Percentiles rank a stretch among this genome's conserved stretches.
phyloP scores from a whole-genome alignment of 2,329 filamentous ascomycete genomes.

The Scedosporium dehoogii region DNA sequence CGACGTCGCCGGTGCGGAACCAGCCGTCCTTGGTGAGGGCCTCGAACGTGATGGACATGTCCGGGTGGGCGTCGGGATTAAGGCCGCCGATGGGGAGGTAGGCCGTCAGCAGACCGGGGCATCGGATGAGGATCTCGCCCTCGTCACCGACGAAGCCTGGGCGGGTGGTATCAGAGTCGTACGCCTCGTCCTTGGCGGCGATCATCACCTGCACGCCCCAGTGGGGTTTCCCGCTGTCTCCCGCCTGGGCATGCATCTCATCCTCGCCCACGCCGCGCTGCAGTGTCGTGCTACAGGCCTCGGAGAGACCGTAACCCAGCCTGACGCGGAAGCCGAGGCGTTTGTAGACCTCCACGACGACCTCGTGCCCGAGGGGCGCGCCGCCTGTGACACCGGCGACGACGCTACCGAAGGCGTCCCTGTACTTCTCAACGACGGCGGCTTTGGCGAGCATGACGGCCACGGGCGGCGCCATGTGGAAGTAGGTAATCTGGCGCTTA shows the following conservation, averaged over 20 bases:
- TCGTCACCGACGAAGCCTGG: conserved; percentile 35
- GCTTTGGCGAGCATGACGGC: conserved; percentile 61
- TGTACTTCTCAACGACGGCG: conserved; percentile 51
- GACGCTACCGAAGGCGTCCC: conserved; percentile 50
- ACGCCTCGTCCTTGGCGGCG: conserved; percentile 38
- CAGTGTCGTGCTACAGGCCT: conserved; percentile 55
- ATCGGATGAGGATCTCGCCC: conserved; percentile 57
- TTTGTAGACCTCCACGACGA: conserved; percentile 50
- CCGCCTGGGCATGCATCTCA: conserved; percentile 34
- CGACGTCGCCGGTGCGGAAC: conserved; percentile 64
- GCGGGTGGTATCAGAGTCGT: conserved; percentile 19
- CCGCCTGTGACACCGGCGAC: conserved; percentile 47
- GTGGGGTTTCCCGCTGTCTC: conserved; percentile 57
- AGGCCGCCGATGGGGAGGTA: conserved; percentile 52
- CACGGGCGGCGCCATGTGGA: conserved; percentile 60
- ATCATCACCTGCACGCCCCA: conserved; percentile 56
- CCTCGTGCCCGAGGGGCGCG: conserved; percentile 48
- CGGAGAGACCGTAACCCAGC: conserved; percentile 69
- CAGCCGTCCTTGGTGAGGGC: conserved; percentile 46
- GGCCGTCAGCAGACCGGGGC: conserved; percentile 55
- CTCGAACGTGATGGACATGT: conserved; percentile 27
- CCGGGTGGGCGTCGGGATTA: conserved; percentile 12
- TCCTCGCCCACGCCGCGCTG: conserved; percentile 44
- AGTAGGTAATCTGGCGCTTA: conserved; percentile 52
- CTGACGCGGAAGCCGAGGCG: conserved; percentile 37